These are phyloP conservation scores for Candida ficus DNA, from an alignment of 805 yeast genomes.

Conservation along the genomic window DNA sequence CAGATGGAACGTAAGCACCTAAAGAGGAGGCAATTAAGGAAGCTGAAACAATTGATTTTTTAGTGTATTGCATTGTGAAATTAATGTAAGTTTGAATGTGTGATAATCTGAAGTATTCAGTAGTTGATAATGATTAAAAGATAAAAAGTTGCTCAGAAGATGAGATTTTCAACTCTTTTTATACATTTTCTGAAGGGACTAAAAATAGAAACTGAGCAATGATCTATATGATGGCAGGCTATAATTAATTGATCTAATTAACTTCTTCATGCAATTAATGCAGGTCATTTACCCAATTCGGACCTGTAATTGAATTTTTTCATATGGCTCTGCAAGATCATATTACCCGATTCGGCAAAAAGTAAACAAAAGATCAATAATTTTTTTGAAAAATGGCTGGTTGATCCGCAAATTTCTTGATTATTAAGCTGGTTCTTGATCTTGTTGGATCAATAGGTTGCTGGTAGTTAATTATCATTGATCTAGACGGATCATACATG, in stretches of 20 bases:
- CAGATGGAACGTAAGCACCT: constrained; percentile 64
- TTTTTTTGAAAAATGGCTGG: constrained; percentile 11
- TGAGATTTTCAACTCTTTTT: background rate
- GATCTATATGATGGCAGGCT: background rate
- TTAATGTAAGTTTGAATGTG: background rate
- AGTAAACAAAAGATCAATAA: constrained; percentile 6
- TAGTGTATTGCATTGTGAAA: constrained; percentile 37
- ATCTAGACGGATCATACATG: background rate
- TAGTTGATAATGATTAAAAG: background rate
- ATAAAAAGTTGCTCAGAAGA: background rate
- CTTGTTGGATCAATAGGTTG: background rate
- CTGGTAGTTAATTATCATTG: background rate
- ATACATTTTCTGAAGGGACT: background rate
- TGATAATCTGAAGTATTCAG: background rate
- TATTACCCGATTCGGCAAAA: constrained; percentile 10
- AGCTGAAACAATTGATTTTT: constrained; percentile 36
- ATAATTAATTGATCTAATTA: background rate
- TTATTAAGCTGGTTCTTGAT: background rate
- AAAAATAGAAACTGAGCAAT: background rate
- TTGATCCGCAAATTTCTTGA: constrained; percentile 4
- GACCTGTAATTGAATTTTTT: constrained; percentile 4
- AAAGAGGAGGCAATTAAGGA: constrained; percentile 40
- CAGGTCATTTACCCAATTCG: constrained; percentile 6
- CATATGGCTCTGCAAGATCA: no score
- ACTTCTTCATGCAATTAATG: background rate